Base-by-base conservation (phyloP, 1,284 basidiomycete species). In the Tylopilus sp. region DNA sequence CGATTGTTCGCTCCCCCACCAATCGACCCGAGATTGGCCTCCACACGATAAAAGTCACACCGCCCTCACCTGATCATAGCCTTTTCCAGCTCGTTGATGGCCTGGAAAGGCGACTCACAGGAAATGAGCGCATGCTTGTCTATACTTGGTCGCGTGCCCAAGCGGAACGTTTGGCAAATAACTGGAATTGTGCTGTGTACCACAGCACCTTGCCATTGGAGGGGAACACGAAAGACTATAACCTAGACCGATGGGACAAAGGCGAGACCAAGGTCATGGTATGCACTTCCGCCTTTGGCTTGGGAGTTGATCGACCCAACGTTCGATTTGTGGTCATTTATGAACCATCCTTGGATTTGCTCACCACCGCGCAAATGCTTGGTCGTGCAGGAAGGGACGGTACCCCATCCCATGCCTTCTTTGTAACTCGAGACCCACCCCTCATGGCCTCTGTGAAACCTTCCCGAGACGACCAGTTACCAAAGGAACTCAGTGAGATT, bases 321-420 rank as follows among this genome's bases (percentile, higher is more conserved):
- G 4, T 47, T 40, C 20, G 35, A 45, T 45, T 37, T 14, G 3
- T 45, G 12, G 14, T 45, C 2, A 10, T 45, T 33, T 39, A 33
- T 21, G 9, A 34, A 7, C 46, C 30, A 2, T 24, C 37, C 11
- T 47, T n/a, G n/a, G n/a, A n/a, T n/a, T n/a, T n/a, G n/a, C n/a
- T n/a, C n/a, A n/a, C n/a, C n/a, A n/a, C n/a, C n/a, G n/a, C 4
- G 24, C 37, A 47, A 18, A 40, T 47, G 37, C 29, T 21, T 15
- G 37, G 45, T 20, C 18, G 29, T 24, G 50, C 50, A 2, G 39
- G 51, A 2, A 52, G 51, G 17, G 50, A 52, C 2, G 50, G 42
- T 2, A n/a, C 7, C 3, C 33, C 33, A 30, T 52, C 42, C 1
- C 51, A 52, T 14, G 21, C 31, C 1, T 52, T 52, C 38, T 52